phyloP scores from a whole-genome alignment of 805 yeast genomes.

The Suhomyces tanzawaensis region DNA sequence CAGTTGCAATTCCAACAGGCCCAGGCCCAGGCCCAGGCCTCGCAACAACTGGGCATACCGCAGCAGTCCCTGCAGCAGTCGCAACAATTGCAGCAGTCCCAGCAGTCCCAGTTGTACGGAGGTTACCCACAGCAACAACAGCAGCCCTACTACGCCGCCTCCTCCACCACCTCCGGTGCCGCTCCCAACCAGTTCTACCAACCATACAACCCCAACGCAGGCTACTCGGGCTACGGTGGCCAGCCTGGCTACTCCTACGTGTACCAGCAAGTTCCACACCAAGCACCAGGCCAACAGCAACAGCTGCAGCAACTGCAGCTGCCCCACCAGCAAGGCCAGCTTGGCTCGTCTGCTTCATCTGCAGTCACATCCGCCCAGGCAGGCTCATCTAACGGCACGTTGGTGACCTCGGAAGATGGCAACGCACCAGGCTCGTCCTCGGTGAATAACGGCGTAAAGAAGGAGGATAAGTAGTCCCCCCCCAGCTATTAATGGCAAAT shows the following conservation, averaged over 20 bases:
- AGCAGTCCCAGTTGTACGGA: slow-evolving; percentile 2
- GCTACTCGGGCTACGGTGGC: slow-evolving; percentile 15
- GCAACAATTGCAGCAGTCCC: slow-evolving; percentile 9
- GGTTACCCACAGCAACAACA: slow-evolving; percentile 7
- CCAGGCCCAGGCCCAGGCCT: slow-evolving; percentile 1
- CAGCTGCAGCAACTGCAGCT: slow-evolving; percentile 1
- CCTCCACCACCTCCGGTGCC: slow-evolving; percentile 7
- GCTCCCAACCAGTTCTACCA: slow-evolving; percentile 24
- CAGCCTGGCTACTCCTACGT: slow-evolving; percentile 14
- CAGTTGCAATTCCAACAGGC: slow-evolving; percentile 8
- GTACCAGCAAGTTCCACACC: slow-evolving; percentile 3
- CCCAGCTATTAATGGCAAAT: no score
- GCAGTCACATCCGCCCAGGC: slow-evolving; percentile 1
- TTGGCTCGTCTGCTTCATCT: neutral
- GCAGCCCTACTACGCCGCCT: slow-evolving; percentile 5
- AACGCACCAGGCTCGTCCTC: neutral
- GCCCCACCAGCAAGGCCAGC: slow-evolving; percentile 2
- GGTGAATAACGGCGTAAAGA: slow-evolving; percentile 1
- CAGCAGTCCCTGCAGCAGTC: slow-evolving; percentile 1
- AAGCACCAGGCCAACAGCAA: slow-evolving; percentile 5
- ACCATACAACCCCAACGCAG: slow-evolving; percentile 14
- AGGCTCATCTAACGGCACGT: slow-evolving; percentile 1
- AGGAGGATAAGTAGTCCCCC: slow-evolving; percentile 3
- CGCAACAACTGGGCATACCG: slow-evolving; percentile 5
- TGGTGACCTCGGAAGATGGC: neutral